Evolutionary conservation across 179 eudicot genomes (phyloP).

Genomic region (Drosera spatulata): DNA sequence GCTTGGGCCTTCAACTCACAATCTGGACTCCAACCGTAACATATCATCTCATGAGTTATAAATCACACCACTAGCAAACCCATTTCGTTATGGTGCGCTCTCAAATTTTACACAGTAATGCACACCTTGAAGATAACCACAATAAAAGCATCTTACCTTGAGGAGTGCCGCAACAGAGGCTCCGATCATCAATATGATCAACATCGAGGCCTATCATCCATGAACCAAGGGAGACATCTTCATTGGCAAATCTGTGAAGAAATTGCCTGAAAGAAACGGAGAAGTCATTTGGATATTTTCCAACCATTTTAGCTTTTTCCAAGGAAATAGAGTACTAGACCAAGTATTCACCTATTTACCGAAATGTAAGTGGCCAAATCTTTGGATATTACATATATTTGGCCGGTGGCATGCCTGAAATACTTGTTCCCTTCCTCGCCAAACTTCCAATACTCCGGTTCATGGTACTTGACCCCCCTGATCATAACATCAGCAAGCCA

Average conservation of each 20-base stretch:
- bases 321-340: not conserved
- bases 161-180: conserved; percentile 70
- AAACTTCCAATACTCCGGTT: conserved; percentile 86
- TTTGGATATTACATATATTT: conserved; percentile 68
- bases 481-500: conserved; percentile 1
- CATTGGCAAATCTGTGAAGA: conserved; percentile 67
- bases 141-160: conserved; percentile 27
- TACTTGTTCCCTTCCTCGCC: conserved; percentile 86
- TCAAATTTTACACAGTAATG: not conserved
- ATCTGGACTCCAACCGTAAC: conserved; percentile 19
- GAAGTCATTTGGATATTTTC: not conserved
- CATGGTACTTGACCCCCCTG: conserved; percentile 80
- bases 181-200: conserved; percentile 56
- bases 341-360: conserved; percentile 31
- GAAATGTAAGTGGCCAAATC: conserved; percentile 74
- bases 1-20: conserved; percentile 88
- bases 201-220: conserved; percentile 77
- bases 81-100: too few relatives aligned
- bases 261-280: conserved; percentile 34
- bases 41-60: not conserved
- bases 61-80: not conserved
- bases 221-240: conserved; percentile 70
- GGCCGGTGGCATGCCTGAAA: conserved; percentile 89
- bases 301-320: not conserved
- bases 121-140: not conserved